Base-by-base conservation (phyloP, 306 rosid genomes). In the Cicer cuneatum region DNA sequence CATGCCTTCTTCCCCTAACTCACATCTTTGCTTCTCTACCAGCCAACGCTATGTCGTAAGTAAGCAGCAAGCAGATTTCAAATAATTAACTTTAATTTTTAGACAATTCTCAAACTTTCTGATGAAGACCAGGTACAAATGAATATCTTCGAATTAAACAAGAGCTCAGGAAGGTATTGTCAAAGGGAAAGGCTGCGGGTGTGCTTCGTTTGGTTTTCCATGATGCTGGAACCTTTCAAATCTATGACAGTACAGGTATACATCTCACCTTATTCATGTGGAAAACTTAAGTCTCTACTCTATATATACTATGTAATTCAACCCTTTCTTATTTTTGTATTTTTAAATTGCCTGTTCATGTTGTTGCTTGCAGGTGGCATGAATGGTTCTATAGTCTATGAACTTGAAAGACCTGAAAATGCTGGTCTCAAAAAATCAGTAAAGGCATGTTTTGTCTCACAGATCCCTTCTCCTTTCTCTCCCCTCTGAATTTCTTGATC, bases 181-280 rank as follows among this genome's bases (percentile, higher is more conserved):
- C 96, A 0, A 92, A 83, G 69, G 89, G 78, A 61, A 90, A 85
- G 80, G 96, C 97, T 0, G 89, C 99, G 1, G 97, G 92, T 29
- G 85, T 92, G 69, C 99, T 94, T 78, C 97, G 97, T 38, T 47
- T 92, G 83, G 99, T 92, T 62, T 94, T 94, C 78, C 99, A 92
- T 18, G 97, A 92, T 73, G 96, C 99, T 0, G 99, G 97, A 70
- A 90, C 99, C 66, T 94, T 87, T 84, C 93, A 89, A 43, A 69
- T 77, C 37, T 78, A 79, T 78, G 90, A 87, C 38, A 81, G 80
- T 73, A 83, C 96, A 76, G 96, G 96, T 92, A 47, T 71, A 3
- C 24, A 19, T 47, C 53, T 57, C 6, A 24, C 61, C 46, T 45
- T 54, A 59, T 58, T 38, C 14, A 24, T 54, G 13, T 24, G 38